Percentiles rank a stretch among this genome's conserved stretches.
phyloP scores from a whole-genome alignment of 768 basidiomycete genomes.

The Naematelia encephala region DNA sequence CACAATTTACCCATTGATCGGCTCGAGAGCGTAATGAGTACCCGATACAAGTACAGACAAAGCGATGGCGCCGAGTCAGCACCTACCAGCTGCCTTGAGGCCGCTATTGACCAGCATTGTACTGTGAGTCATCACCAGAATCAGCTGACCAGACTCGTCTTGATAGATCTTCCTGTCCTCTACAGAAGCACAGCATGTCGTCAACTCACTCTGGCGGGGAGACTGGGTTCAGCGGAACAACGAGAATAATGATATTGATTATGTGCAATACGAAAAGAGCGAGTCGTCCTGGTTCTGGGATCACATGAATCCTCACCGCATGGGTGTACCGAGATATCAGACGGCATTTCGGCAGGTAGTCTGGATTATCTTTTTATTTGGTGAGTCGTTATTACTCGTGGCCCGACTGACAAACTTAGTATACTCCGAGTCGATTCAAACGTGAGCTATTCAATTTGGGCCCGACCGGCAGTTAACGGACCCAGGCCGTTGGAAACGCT shows the following conservation, averaged over 20 bases:
- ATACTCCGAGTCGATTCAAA: constrained; percentile 44
- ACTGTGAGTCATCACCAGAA: constrained; percentile 53
- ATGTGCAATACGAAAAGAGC: constrained; percentile 64
- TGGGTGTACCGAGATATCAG: constrained; percentile 86
- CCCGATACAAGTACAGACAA: constrained; percentile 68
- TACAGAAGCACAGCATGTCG: constrained; percentile 78
- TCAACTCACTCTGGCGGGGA: constrained; percentile 77
- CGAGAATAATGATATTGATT: constrained; percentile 72
- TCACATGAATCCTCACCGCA: constrained; percentile 70
- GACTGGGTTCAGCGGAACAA: constrained; percentile 75
- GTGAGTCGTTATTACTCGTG: constrained; percentile 10
- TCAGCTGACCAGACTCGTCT: too few relatives aligned
- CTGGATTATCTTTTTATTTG: constrained; percentile 33
- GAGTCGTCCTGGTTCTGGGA: constrained; percentile 62
- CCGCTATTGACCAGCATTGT: constrained; percentile 88
- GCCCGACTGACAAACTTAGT: constrained; percentile 20
- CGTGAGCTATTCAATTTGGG: constrained; percentile 15
- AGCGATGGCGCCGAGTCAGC: constrained; percentile 63
- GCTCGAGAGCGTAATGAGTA: constrained; percentile 69
- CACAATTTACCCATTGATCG: constrained; percentile 66
- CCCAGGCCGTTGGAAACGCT: constrained; percentile 71
- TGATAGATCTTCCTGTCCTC: constrained; percentile 84
- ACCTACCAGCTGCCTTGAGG: constrained; percentile 62
- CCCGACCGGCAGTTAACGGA: constrained; percentile 63
- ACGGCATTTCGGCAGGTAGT: constrained; percentile 69